Base-by-base conservation (phyloP, 108 stramenopile species). In the Nitzschia palea region DNA sequence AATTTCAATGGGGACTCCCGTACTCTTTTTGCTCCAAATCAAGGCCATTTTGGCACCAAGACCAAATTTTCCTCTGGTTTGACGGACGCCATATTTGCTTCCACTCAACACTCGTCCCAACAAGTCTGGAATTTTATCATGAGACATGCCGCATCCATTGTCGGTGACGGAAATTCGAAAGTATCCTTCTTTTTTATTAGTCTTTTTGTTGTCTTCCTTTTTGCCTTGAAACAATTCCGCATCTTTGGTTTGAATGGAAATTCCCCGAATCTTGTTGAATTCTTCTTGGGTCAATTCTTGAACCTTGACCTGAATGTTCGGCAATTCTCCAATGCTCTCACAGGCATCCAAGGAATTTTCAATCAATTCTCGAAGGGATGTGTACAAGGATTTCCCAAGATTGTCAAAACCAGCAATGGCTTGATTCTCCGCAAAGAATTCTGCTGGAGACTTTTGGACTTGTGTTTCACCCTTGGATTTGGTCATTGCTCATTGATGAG, bases 391-490 rank as follows among this genome's bases (percentile, higher is more conserved):
- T 68, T 96, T 97, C 18, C 96, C 88, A 44, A 79, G 56, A 62
- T 98, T 98, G 81, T 98, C 98, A 77, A 98, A 98, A 26, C 98
- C 98, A 5, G 97, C 97, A 64, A 98, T 98, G 73, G 91, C 86
- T 71, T 97, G 96, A 86, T 98, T 93, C 62, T 97, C 95, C 10
- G 95, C 95, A 76, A 98, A 98, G 80, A 98, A 98, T 62, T 97
- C 95, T 1, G 97, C 97, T 0, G 97, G 93, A 23, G 84, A 84
- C 70, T 96, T 95, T 20, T 84, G 81, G 27, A 83, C 69, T 58
- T 92, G 91, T n/a, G 86, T 70, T 76, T 92, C 90, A 27, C 71
- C 74, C n/a, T n/a, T n/a, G n/a, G n/a, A n/a, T n/a, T n/a, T n/a
- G n/a, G n/a, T n/a, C n/a, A n/a, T n/a, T n/a, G n/a, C n/a, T n/a